Evolutionary conservation across 2,329 filamentous ascomycete species (phyloP), one percentile per base, ranked within the genome.

Genomic region (Botrytis sinoallii): DNA sequence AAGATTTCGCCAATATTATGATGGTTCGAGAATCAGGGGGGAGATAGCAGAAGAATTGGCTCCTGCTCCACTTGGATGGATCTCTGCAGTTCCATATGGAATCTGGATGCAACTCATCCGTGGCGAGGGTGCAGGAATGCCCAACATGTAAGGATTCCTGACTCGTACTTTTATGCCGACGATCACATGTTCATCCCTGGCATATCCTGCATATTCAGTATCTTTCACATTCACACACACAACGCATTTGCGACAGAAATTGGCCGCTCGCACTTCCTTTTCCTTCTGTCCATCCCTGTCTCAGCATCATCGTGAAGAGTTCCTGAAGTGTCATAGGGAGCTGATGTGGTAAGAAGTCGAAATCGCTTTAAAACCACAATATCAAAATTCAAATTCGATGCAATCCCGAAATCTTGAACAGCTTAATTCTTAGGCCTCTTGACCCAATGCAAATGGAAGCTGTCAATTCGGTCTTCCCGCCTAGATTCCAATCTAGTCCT

Each of bases 91-190:
- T 66, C n/a, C 12, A 7, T n/a, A 66, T 69, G 48, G 35, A 57
- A 69, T 42, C 66, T 69, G 66, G 66, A 69, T 69, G 66, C 48
- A 68, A 38, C 32, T 40, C 48, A 68, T 68, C 38, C 35, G 48
- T 42, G 46, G 35, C 66, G n/a, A 68, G 35, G n/a, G 48, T 32
- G 66, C 48, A 69, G 18, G 38, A 57, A 69, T 69, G 35, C 66
- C 66, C 66, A 69, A 69, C 38, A 69, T 69, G 66, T 69, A 57
- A 69, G 38, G n/a, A 42, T 57, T 57, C 25, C 66, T 69, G 66
- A 69, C 66, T 69, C 66, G 66, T 57, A 29, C 66, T 57, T 57
- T 69, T 42, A 42, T 57, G 48, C 48, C 38, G 48, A 57, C 52
- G 66, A 69, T 69, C 66, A 59, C 52, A 69, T 69, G 52, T 69